Percentiles rank a stretch among this genome's conserved stretches.
Evolutionary conservation across 371 early-diverging fungal species (phyloP).

Genomic region (Zopfochytrium polystomum): DNA sequence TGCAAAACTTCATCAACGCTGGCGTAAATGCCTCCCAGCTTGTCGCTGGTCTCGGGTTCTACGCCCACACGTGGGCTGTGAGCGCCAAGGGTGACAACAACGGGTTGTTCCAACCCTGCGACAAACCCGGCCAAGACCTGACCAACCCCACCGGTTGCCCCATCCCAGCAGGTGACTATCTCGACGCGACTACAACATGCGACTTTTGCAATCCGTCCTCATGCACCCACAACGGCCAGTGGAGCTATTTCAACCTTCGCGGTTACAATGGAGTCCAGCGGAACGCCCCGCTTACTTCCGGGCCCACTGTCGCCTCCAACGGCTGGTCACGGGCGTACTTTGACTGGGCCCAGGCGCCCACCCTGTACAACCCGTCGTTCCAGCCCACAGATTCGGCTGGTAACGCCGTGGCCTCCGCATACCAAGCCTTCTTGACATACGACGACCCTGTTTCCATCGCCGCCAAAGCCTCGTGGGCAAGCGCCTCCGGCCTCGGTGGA

Average conservation of each 20-base stretch:
- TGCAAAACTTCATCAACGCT: conserved; percentile 58
- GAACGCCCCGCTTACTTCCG: conserved; percentile 32
- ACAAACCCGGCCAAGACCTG: neutral
- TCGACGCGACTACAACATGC: conserved; percentile 1
- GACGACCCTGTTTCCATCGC: conserved; percentile 62
- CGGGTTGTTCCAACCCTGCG: conserved; percentile 22
- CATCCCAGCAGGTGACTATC: neutral
- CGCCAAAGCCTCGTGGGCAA: conserved; percentile 56
- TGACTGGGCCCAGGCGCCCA: conserved; percentile 50
- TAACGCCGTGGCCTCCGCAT: neutral
- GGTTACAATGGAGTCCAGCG: neutral
- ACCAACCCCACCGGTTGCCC: conserved; percentile 1
- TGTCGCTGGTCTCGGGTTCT: conserved; percentile 34
- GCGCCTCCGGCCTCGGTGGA: conserved; percentile 55
- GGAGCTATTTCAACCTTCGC: conserved; percentile 17
- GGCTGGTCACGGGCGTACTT: conserved; percentile 65
- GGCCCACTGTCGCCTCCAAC: too few species aligned
- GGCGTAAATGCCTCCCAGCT: conserved; percentile 63
- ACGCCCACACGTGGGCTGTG: conserved; percentile 51
- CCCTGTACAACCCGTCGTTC: too few species aligned
- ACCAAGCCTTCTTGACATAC: conserved; percentile 54
- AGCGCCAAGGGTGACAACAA: conserved; percentile 49
- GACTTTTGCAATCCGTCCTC: conserved; percentile 7
- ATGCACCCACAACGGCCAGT: neutral
- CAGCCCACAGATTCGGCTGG: conserved; percentile 22